phyloP scores from a whole-genome alignment of 768 basidiomycete species.

The Boletales sp. region DNA sequence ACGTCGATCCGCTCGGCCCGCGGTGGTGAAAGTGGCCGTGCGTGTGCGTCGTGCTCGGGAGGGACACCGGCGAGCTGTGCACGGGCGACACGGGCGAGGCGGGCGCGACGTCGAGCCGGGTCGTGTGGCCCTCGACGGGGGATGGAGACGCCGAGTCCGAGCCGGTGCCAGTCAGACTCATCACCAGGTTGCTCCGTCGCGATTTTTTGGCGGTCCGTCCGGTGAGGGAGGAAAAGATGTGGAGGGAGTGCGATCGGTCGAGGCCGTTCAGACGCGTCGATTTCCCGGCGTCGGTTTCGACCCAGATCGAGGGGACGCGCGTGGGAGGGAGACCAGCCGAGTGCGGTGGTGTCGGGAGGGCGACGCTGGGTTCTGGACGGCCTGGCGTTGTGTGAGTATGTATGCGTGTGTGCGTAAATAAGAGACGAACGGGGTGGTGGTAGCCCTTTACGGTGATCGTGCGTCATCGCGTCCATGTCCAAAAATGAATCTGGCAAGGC shows the following conservation, averaged over 20 bases:
- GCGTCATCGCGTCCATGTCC: slow-evolving; percentile 35
- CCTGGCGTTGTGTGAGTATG: slow-evolving; percentile 3
- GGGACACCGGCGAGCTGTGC: slow-evolving; percentile 11
- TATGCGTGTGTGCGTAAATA: neutral
- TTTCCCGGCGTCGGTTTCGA: slow-evolving; percentile 36
- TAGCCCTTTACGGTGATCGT: slow-evolving; percentile 7
- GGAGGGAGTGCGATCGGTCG: slow-evolving; percentile 20
- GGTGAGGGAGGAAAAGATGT: slow-evolving; percentile 18
- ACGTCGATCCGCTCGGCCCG: neutral
- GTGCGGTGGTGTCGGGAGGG: slow-evolving; percentile 20
- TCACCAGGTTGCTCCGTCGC: slow-evolving; percentile 27
- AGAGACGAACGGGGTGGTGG: slow-evolving; percentile 14
- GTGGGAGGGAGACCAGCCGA: slow-evolving; percentile 19
- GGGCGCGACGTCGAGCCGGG: neutral
- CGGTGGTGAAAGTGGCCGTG: slow-evolving; percentile 4
- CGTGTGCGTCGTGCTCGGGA: slow-evolving; percentile 5
- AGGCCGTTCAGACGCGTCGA: slow-evolving; percentile 11
- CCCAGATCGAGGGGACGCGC: slow-evolving; percentile 48
- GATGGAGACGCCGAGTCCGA: neutral
- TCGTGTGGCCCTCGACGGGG: neutral
- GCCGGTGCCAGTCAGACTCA: slow-evolving; percentile 17
- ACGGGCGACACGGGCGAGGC: slow-evolving; percentile 7
- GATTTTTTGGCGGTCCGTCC: neutral
- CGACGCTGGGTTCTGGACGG: slow-evolving; percentile 8
- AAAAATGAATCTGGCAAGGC: slow-evolving; percentile 27